phyloP scores from a whole-genome alignment of 352 stramenopile genomes.

The Phytophthora citrophthora region DNA sequence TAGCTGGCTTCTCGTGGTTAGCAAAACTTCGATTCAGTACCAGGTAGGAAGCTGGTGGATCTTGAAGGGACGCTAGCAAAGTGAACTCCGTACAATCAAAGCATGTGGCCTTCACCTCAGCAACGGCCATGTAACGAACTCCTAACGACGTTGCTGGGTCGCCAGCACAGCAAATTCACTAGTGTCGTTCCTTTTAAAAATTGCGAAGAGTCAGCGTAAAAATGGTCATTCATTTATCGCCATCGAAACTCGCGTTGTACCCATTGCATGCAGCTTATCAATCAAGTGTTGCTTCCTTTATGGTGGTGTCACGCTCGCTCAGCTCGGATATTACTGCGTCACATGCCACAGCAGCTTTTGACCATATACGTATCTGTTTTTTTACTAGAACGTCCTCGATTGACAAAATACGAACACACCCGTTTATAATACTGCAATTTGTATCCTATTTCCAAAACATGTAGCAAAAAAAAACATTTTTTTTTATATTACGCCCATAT shows the following conservation, averaged over 20 bases:
- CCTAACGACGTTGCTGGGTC: too few relatives aligned
- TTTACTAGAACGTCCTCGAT: too few relatives aligned
- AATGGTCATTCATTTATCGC: neutral
- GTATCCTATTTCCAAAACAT: neutral
- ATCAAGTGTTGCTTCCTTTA: neutral
- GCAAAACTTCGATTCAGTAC: neutral
- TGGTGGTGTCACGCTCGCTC: neutral
- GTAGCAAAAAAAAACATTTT: slow-evolving; percentile 2
- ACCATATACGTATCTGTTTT: too few relatives aligned
- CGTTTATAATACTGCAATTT: too few relatives aligned
- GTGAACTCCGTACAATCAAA: neutral
- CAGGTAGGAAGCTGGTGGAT: slow-evolving; percentile 4
- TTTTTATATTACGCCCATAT: slow-evolving; percentile 9
- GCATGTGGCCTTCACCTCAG: neutral
- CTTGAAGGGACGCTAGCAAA: slow-evolving; percentile 24
- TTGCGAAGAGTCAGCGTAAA: slow-evolving; percentile 11
- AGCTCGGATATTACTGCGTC: neutral
- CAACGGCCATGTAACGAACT: slow-evolving; percentile 21
- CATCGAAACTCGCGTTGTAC: neutral
- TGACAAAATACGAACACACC: too few relatives aligned
- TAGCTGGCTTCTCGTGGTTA: slow-evolving; percentile 4
- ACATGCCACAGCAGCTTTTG: neutral
- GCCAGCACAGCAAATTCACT: neutral
- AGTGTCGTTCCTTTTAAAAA: slow-evolving; percentile 22
- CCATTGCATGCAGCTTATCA: slow-evolving; percentile 1